Evolutionary conservation across 305 asterid species (phyloP).

Genomic region (Withania somnifera): DNA sequence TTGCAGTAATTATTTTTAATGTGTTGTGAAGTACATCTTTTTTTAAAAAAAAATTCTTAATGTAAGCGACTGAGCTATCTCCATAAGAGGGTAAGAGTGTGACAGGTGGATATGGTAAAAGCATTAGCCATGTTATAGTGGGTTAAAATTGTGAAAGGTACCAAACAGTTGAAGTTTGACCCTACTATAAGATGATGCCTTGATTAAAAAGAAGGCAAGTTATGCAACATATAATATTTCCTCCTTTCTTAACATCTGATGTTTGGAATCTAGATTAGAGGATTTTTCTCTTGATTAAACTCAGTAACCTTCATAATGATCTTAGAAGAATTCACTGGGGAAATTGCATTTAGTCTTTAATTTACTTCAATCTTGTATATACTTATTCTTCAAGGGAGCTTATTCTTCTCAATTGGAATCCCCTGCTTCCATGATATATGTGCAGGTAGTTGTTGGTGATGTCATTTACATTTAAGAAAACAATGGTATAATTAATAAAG

Average conservation of each 20-base stretch:
- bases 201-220: slow-evolving; percentile 78
- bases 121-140: slow-evolving; percentile 79
- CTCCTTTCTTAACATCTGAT: background rate
- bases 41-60: background rate
- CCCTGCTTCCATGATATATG: background rate
- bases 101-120: slow-evolving; percentile 94
- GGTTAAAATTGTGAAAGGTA: slow-evolving; percentile 97
- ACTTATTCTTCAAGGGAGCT: background rate
- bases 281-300: background rate
- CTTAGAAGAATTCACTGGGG: too few relatives aligned
- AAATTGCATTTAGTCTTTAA: background rate
- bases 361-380: background rate
- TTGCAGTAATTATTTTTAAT: background rate
- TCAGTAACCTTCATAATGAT: background rate
- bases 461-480: slow-evolving; percentile 89
- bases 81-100: slow-evolving; percentile 92
- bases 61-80: slow-evolving; percentile 87
- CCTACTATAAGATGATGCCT: slow-evolving; percentile 96
- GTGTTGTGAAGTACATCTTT: background rate
- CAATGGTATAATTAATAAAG: slow-evolving; percentile 98
- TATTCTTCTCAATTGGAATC: background rate
- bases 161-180: slow-evolving; percentile 92
- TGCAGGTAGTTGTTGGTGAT: slow-evolving; percentile 97
- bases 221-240: background rate
- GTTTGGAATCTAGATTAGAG: background rate